Evolutionary conservation across 202 grass and related monocot species (phyloP), one percentile per base, ranked within the genome.

Genomic region (Carex arenaria): DNA sequence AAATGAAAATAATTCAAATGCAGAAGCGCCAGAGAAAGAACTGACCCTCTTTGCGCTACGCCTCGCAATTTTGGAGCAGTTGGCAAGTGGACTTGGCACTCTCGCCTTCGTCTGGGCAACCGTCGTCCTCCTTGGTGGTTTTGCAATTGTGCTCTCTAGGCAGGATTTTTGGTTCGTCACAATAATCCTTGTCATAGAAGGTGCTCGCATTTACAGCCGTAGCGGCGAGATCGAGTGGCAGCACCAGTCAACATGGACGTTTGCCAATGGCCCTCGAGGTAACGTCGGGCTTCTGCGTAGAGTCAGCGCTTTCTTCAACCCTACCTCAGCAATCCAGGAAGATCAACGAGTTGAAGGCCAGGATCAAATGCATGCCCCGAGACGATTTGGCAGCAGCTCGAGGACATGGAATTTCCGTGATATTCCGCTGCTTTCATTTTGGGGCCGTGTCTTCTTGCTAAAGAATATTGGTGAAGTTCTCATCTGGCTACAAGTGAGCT

Each of bases 171-270:
- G 79, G 86, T 84, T 69, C 49, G 84, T 91, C 15, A 86, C 86
- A 15, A 49, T 86, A 11, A 86, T 91, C 68, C 90, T 91, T 66
- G 42, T 88, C 19, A 79, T 81, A 5, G 86, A 88, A 56, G 84
- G 75, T 63, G 87, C 88, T 22, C 85, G 88, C 54, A 87, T 94
- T 57, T 92, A 90, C 76, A 75, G 94, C 82, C 84, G 88, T 53
- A 92, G 94, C 75, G 82, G 87, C 74, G 91, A 94, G 82, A 85
- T 97, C 55, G 89, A 94, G 89, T 94, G 89, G 91, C 94, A 97
- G 82, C 91, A 92, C 72, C 80, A 87, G 79, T 66, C 93, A 30
- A 90, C 88, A 23, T 82, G 86, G 82, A 87, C 86, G 61, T 84
- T 86, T 20, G 67, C 43, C 1, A 80, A 69, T 3, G 91, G 85